Percentiles rank a stretch among this genome's conserved stretches.
phyloP scores from a whole-genome alignment of 768 basidiomycete genomes.

The Tricholoma bakamatsutake region DNA sequence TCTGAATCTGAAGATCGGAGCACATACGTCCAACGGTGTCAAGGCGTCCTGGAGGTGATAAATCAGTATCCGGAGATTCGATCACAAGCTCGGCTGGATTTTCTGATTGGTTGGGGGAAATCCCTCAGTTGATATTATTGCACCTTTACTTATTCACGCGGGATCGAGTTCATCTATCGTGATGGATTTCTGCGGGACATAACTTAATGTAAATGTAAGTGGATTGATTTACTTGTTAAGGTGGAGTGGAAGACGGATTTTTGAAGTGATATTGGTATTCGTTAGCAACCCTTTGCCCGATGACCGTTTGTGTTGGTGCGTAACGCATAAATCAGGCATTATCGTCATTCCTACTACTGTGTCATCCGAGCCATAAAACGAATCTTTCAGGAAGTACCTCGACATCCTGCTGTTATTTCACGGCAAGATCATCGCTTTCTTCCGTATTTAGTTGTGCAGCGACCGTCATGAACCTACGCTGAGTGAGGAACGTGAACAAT shows the following conservation, averaged over 20 bases:
- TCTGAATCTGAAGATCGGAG: not conserved
- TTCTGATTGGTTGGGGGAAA: not conserved
- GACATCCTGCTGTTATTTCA: not conserved
- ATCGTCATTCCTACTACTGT: too few species aligned
- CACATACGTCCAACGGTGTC: not conserved
- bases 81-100: not conserved
- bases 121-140: not conserved
- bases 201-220: too few species aligned
- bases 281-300: too few species aligned
- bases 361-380: too few species aligned
- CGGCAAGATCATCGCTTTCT: conserved; percentile 15
- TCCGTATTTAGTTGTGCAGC: conserved; percentile 33
- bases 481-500: not conserved
- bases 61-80: not conserved
- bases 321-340: too few species aligned
- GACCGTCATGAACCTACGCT: conserved; percentile 36
- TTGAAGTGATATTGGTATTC: too few species aligned
- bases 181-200: not conserved
- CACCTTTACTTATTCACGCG: not conserved
- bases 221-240: too few species aligned
- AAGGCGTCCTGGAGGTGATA: not conserved
- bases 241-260: too few species aligned
- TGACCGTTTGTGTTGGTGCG: too few species aligned
- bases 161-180: not conserved
- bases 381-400: too few species aligned